Percentiles rank a stretch among this genome's conserved stretches.
phyloP scores from a whole-genome alignment of 2,329 filamentous ascomycete genomes.

The Aureobasidium namibiae region DNA sequence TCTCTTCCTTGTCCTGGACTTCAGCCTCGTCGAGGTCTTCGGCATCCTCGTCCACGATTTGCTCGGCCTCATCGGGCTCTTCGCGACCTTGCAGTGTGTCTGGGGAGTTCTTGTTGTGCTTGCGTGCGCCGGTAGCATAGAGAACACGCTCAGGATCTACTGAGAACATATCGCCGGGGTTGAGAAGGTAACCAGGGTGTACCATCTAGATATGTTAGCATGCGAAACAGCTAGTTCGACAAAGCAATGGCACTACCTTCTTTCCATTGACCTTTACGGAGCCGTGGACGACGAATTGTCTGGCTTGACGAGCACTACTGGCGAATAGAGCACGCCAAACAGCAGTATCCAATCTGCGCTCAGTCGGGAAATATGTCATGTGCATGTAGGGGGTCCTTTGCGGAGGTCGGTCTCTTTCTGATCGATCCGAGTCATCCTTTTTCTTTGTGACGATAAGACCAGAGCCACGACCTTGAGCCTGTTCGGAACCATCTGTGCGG shows the following conservation, averaged over 20 bases:
- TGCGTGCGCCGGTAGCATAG: constrained; percentile 68
- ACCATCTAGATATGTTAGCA: constrained; percentile 58
- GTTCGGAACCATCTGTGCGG: constrained; percentile 68
- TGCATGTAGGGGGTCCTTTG: constrained; percentile 82
- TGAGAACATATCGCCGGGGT: constrained; percentile 97
- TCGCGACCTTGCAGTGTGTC: constrained; percentile 15
- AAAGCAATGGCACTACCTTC: constrained; percentile 50
- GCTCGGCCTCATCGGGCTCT: constrained; percentile 13
- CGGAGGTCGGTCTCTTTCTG: constrained; percentile 2
- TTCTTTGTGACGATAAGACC: constrained; percentile 44
- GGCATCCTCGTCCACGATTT: constrained; percentile 8
- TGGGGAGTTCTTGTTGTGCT: constrained; percentile 22
- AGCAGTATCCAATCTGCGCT: constrained; percentile 86
- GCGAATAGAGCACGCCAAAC: constrained; percentile 91
- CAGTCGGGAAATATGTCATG: constrained; percentile 88
- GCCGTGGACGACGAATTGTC: constrained; percentile 90
- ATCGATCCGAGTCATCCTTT: constrained; percentile 13
- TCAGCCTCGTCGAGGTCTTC: constrained; percentile 16
- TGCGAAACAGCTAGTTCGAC: neutral
- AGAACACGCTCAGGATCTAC: constrained; percentile 85
- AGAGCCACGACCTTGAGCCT: constrained; percentile 75
- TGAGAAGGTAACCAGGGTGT: constrained; percentile 85
- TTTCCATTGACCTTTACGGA: constrained; percentile 94
- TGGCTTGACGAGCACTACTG: constrained; percentile 83
- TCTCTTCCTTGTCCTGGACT: constrained; percentile 20